A percentile compares a stretch with the other conserved stretches of the same genome.
These are phyloP conservation scores for Termitomyces sp. DNA, from an alignment of 768 basidiomycete species.

Conservation along the genomic window DNA sequence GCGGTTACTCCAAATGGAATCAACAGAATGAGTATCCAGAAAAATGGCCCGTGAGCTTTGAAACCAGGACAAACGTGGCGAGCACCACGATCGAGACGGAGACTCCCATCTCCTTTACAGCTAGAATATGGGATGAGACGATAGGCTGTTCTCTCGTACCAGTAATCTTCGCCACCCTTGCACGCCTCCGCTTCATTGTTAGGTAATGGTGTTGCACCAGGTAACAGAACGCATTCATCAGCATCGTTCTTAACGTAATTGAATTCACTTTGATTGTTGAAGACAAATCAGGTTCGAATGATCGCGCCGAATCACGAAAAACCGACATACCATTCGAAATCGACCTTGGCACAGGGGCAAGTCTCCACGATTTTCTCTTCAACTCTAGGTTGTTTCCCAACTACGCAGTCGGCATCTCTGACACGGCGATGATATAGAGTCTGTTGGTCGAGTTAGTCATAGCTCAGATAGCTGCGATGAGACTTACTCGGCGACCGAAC, in stretches of 20 bases:
- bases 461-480: neutral
- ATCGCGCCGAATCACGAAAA: neutral
- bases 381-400: constrained; percentile 63
- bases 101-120: constrained; percentile 84
- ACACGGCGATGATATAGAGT: constrained; percentile 88
- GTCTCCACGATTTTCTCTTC: constrained; percentile 51
- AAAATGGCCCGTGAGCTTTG: constrained; percentile 62
- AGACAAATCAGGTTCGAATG: neutral
- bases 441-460: constrained; percentile 29
- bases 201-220: constrained; percentile 58
- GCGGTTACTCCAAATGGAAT: constrained; percentile 76
- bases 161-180: constrained; percentile 58
- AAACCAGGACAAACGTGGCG: constrained; percentile 81
- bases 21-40: constrained; percentile 78
- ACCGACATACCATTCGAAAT: constrained; percentile 87
- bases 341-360: constrained; percentile 65
- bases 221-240: constrained; percentile 73
- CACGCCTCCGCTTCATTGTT: constrained; percentile 60
- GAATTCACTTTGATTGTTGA: constrained; percentile 64
- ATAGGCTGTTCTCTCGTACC: constrained; percentile 93
- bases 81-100: constrained; percentile 69
- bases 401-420: constrained; percentile 74
- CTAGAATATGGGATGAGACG: constrained; percentile 86
- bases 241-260: constrained; percentile 69
- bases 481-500: constrained; percentile 80